Conservation (phyloP, 495 filamentous ascomycete genomes). For the Pyronema omphalodes region DNA sequence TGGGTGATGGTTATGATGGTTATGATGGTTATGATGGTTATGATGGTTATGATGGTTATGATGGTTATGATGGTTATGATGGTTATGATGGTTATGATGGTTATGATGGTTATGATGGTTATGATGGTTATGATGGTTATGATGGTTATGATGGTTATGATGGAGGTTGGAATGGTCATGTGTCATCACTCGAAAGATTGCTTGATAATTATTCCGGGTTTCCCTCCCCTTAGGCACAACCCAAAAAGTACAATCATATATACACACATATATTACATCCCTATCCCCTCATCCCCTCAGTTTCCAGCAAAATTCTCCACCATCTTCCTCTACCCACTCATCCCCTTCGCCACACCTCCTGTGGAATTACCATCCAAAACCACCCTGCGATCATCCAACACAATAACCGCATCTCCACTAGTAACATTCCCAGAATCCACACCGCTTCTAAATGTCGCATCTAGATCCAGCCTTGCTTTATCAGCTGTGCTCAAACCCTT, state of each 20-base stretch:
- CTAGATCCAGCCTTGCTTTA: slow-evolving; percentile 37
- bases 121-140: too few relatives aligned
- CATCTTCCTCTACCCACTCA: not conserved
- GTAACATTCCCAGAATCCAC: slow-evolving; percentile 17
- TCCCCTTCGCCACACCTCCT: not conserved
- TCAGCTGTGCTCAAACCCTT: slow-evolving; percentile 34
- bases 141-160: too few relatives aligned
- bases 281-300: slow-evolving; percentile 4
- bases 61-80: too few relatives aligned
- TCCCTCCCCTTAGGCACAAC: slow-evolving; percentile 1
- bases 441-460: slow-evolving; percentile 32
- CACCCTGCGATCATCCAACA: slow-evolving; percentile 18
- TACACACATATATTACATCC: not conserved
- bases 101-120: too few relatives aligned
- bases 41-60: too few relatives aligned
- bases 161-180: too few relatives aligned
- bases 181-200: too few relatives aligned
- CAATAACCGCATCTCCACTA: slow-evolving; percentile 9
- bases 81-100: too few relatives aligned
- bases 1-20: too few relatives aligned
- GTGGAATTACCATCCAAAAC: not conserved
- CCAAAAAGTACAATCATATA: not conserved
- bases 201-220: not conserved
- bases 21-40: too few relatives aligned
- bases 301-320: slow-evolving; percentile 11